Conservation (phyloP, 1,284 basidiomycete genomes). For the Tilletiopsis washingtonensis region DNA sequence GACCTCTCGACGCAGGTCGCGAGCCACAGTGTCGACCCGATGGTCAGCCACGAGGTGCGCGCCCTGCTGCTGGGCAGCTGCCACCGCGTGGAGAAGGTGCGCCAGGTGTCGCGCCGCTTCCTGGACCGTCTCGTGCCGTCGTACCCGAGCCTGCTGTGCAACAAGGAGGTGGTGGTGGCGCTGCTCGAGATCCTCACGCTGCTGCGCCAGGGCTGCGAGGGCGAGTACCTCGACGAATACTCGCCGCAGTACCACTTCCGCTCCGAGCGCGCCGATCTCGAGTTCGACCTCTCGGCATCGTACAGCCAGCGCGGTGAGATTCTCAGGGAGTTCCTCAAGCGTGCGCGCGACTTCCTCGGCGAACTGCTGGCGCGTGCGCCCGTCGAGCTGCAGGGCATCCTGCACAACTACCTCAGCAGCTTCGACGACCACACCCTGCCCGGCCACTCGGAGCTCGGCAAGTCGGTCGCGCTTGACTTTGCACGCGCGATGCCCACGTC, state of each 20-base stretch:
- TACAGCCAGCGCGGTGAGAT: conserved; percentile 80
- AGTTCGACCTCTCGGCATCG: conserved; percentile 75
- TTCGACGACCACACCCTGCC: conserved; percentile 25
- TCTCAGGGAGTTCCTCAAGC: conserved; percentile 63
- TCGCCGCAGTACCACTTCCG: conserved; percentile 76
- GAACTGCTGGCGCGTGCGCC: conserved; percentile 78
- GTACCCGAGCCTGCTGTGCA: conserved; percentile 90
- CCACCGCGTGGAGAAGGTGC: conserved; percentile 71
- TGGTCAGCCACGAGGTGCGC: conserved; percentile 67
- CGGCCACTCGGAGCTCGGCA: conserved; percentile 35
- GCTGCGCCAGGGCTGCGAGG: conserved; percentile 77
- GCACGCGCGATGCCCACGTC: conserved; percentile 31
- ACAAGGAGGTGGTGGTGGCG: conserved; percentile 63
- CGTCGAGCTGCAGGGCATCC: conserved; percentile 79
- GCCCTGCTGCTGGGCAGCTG: conserved; percentile 70
- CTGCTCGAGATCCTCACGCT: conserved; percentile 87
- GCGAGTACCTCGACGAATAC: conserved; percentile 88
- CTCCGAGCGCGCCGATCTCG: conserved; percentile 67
- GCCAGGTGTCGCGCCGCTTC: conserved; percentile 73
- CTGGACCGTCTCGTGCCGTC: conserved; percentile 79
- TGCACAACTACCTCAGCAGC: conserved; percentile 57
- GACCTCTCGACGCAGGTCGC: conserved; percentile 56
- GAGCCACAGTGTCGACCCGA: conserved; percentile 68
- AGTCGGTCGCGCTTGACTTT: conserved; percentile 40
- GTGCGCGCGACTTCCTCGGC: conserved; percentile 74